Base-by-base conservation (phyloP, 768 basidiomycete genomes). In the Panellus pusillus region DNA sequence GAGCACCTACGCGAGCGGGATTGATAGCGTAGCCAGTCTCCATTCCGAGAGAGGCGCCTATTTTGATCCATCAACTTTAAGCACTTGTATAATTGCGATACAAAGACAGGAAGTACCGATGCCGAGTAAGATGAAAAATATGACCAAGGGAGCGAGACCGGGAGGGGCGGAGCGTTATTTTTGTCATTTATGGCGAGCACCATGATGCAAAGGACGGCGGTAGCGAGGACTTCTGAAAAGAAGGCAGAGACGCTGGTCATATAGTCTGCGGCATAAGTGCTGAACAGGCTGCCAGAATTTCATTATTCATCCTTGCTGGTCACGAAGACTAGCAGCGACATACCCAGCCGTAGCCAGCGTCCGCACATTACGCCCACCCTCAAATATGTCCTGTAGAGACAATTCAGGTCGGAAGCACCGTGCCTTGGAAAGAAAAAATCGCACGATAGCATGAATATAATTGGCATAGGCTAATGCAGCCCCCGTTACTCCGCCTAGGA, bases 401-500 rank as follows among this genome's bases (percentile, higher is more conserved):
- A 42, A 8, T 36, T 47, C 12, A 54, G 51, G 2, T 1, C 2
- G 32, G 40, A 17, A 17, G 12, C 17, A 37, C 14, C 4, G 20
- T n/a, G n/a, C n/a, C n/a, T n/a, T n/a, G n/a, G n/a, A n/a, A n/a
- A n/a, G 36, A 31, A 8, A 35, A 28, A 43, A 2, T 46, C 57
- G 1, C 18, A 58, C 77, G 58, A 91, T 86, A 32, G 86, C 86
- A 61, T 86, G 81, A 63, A 81, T 78, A 61, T 87, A 89, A 64
- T 84, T 84, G 6, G 76, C 86, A 63, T 88, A 89, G 18, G 83
- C 68, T 20, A 86, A 68, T 6, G 78, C 79, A n/a, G 79, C 81
- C 12, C 85, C 89, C 52, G 79, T 71, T 17, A 88, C 62, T 6
- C 73, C 87, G 19, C 89, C 88, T 35, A 89, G 66, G 18, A 84